Conservation (phyloP, 1,284 basidiomycete genomes). For the Entoloma clypeatum region DNA sequence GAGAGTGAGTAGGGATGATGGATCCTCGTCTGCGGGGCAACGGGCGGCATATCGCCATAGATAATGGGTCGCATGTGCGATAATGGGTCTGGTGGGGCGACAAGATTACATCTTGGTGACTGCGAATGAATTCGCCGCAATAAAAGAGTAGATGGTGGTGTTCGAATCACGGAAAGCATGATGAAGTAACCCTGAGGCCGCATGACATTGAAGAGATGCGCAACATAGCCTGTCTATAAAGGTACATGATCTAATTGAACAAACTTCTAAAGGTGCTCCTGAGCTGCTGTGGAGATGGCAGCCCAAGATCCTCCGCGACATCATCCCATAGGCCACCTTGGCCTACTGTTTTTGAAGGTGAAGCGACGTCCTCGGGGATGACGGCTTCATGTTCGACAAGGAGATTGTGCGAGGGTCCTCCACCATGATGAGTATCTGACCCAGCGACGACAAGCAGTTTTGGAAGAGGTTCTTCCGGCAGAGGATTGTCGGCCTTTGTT, state of each 20-base stretch:
- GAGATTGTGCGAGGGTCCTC: conserved; percentile 63
- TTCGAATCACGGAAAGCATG: conserved; percentile 17
- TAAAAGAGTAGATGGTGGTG: conserved; percentile 8
- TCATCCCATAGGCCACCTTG: conserved; percentile 40
- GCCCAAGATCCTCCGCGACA: conserved; percentile 41
- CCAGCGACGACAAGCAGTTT: conserved; percentile 74
- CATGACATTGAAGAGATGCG: no score
- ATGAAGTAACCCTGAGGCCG: neutral
- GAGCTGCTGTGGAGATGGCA: conserved; percentile 34
- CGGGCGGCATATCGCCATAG: conserved; percentile 52
- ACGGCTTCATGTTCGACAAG: conserved; percentile 31
- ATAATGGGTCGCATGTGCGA: conserved; percentile 76
- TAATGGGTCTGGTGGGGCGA: conserved; percentile 70
- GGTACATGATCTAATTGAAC: no score
- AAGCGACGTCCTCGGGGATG: conserved; percentile 16
- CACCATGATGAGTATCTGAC: conserved; percentile 56
- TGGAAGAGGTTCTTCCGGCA: conserved; percentile 37
- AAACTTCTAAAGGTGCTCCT: conserved; percentile 30
- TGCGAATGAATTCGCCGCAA: conserved; percentile 42
- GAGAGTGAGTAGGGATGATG: conserved; percentile 70
- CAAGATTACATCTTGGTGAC: conserved; percentile 38
- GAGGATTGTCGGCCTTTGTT: conserved; percentile 30
- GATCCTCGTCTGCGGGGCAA: conserved; percentile 28
- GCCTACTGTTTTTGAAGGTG: conserved; percentile 9
- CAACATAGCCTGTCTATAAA: no score